Evolutionary conservation across 2,329 filamentous ascomycete genomes (phyloP).

Genomic region (Geosmithia flava): DNA sequence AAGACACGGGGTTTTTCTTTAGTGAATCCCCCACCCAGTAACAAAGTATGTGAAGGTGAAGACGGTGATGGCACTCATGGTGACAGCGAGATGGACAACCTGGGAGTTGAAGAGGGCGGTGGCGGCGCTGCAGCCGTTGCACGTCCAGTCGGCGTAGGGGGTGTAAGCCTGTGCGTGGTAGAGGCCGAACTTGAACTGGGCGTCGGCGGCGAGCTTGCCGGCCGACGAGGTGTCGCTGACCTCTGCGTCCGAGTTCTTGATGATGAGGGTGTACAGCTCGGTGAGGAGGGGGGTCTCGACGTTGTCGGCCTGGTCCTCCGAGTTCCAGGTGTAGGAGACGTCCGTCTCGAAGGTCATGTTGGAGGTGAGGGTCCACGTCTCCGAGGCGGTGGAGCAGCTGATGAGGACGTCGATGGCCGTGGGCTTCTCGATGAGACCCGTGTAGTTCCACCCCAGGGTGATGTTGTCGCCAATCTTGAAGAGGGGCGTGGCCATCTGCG

Average conservation of each 20-base stretch:
- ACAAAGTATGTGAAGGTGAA: slow-evolving; percentile 55
- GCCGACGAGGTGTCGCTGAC: slow-evolving; percentile 36
- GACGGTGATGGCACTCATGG: slow-evolving; percentile 43
- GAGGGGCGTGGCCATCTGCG: slow-evolving; percentile 29
- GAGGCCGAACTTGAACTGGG: slow-evolving; percentile 42
- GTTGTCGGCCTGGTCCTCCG: slow-evolving; percentile 32
- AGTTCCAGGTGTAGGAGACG: slow-evolving; percentile 46
- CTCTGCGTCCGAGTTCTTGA: slow-evolving; percentile 44
- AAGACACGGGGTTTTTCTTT: neutral
- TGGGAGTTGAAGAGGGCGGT: slow-evolving; percentile 30
- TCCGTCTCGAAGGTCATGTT: slow-evolving; percentile 47
- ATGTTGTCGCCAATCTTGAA: slow-evolving; percentile 49
- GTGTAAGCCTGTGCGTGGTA: slow-evolving; percentile 40
- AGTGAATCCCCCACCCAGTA: slow-evolving; percentile 30
- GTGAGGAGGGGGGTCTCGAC: slow-evolving; percentile 34
- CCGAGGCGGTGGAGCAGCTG: slow-evolving; percentile 36
- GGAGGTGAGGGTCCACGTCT: slow-evolving; percentile 47
- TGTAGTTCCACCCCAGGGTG: slow-evolving; percentile 56
- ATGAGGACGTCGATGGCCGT: slow-evolving; percentile 48
- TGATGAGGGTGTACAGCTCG: slow-evolving; percentile 46
- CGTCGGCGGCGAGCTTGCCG: slow-evolving; percentile 40
- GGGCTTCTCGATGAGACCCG: slow-evolving; percentile 42
- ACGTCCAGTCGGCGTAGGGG: slow-evolving; percentile 38
- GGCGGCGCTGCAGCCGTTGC: slow-evolving; percentile 44
- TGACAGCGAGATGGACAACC: slow-evolving; percentile 35